Evolutionary conservation across 352 stramenopile genomes (phyloP), one percentile per base, ranked within the genome.

Genomic region (Pythium brassicae): DNA sequence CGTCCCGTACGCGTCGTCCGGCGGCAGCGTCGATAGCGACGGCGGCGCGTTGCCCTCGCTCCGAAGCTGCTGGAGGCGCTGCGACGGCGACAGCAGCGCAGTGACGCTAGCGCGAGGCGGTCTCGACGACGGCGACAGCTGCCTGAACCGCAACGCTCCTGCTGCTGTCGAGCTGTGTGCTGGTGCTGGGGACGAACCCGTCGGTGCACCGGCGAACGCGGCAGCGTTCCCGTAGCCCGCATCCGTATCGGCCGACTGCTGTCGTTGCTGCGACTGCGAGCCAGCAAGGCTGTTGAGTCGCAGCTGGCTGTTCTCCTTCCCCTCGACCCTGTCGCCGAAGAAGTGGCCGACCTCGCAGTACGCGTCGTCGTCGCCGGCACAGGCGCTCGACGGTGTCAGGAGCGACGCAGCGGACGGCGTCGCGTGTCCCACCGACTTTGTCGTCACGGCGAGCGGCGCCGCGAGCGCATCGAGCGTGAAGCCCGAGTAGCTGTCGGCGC

Each of bases 401-500:
- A n/a, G n/a, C n/a, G n/a, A n/a, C n/a, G n/a, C n/a, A n/a, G n/a
- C n/a, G 20, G 43, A 49, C 12, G 43, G 15, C 9, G 20, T 8
- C 11, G 43, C 20, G 7, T 20, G 12, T 20, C 15, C 25, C 15
- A 45, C 23, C 35, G 34, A 12, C 11, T 55, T 55, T 4, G 55
- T 48, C 46, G 50, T 61, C 45, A 73, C 54, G 11, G 35, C 17
- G 0, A 67, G 57, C 23, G 67, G 55, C 4, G 65, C 52, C 4
- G 71, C 54, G 4, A 87, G 50, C 7, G 74, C 64, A 12, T 79
- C 66, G 48, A 81, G 50, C 14, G 68, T 46, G 35, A 87, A 87
- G 19, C 66, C 65, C 32, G 66, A 67, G 51, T 86, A 87, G 58
- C 51, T 83, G 11, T 76, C 67, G 2, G 68, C 53, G 20, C 44